These are phyloP conservation scores for Aquilaria agallochum DNA, from an alignment of 441 rosid species.

Conservation along the genomic window DNA sequence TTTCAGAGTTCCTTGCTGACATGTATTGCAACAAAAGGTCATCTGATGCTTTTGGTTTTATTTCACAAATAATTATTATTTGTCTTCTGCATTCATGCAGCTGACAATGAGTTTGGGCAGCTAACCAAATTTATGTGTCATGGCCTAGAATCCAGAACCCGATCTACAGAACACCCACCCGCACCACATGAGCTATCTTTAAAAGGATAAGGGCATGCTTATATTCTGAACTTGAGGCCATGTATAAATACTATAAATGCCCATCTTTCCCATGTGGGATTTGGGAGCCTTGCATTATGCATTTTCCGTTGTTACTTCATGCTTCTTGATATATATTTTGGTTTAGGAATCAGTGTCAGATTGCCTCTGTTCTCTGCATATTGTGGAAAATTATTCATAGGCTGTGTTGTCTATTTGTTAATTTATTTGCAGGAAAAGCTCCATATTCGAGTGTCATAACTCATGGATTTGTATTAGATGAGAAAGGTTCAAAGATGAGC, in stretches of 20 bases:
- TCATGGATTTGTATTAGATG: conserved; percentile 99
- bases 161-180: no score
- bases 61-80: no score
- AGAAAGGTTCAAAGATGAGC: conserved; percentile 98
- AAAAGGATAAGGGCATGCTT: no score
- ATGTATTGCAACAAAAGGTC: conserved; percentile 89
- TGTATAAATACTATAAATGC: neutral
- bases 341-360: neutral
- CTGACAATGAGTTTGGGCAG: no score
- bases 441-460: conserved; percentile 88
- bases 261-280: no score
- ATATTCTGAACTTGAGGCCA: no score
- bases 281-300: no score
- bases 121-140: no score
- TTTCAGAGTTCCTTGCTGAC: conserved; percentile 95
- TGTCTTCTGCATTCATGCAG: no score
- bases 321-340: neutral
- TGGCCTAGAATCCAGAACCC: no score
- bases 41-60: neutral
- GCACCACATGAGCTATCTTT: no score
- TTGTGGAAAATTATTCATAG: neutral
- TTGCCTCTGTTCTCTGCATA: conserved; percentile 14
- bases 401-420: neutral
- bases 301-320: neutral
- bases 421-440: conserved; percentile 68